Conservation (phyloP, 768 basidiomycete genomes). For the Fomitopsis serialis region DNA sequence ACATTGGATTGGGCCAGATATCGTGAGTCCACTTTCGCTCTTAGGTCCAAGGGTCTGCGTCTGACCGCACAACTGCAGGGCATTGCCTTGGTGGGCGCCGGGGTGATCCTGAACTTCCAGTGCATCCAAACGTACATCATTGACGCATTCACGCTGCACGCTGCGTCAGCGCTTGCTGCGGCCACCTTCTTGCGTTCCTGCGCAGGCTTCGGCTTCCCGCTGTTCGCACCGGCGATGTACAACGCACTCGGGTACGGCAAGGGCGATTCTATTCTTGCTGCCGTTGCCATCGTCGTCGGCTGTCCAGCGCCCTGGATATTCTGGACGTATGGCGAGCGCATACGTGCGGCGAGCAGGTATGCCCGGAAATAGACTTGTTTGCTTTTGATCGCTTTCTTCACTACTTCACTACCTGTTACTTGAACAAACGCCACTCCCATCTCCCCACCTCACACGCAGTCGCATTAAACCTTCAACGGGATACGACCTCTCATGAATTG, state of each 20-base stretch:
- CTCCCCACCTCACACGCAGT: no score
- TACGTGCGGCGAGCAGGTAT: constrained; percentile 28
- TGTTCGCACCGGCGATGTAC: constrained; percentile 75
- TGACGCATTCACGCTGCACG: constrained; percentile 58
- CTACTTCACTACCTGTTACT: no score
- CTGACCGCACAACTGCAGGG: constrained; percentile 33
- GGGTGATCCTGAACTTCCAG: constrained; percentile 56
- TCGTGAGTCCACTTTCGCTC: constrained; percentile 36
- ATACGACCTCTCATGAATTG: neutral
- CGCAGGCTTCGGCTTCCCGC: constrained; percentile 69
- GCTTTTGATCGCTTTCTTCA: neutral
- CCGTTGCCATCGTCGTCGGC: constrained; percentile 50
- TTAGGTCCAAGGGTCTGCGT: neutral
- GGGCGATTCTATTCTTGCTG: constrained; percentile 62
- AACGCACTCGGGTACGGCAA: constrained; percentile 61
- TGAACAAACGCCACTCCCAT: no score
- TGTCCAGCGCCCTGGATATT: constrained; percentile 36
- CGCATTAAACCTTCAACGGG: no score
- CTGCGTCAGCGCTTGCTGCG: constrained; percentile 67
- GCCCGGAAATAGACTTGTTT: constrained; percentile 3
- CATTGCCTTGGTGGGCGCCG: constrained; percentile 49
- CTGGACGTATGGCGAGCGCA: constrained; percentile 42
- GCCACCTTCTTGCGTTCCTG: constrained; percentile 57
- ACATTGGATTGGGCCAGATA: constrained; percentile 69
- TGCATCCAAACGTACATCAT: constrained; percentile 63